Evolutionary conservation across 352 stramenopile species (phyloP).

Genomic region (Phytophthora agathidicida): DNA sequence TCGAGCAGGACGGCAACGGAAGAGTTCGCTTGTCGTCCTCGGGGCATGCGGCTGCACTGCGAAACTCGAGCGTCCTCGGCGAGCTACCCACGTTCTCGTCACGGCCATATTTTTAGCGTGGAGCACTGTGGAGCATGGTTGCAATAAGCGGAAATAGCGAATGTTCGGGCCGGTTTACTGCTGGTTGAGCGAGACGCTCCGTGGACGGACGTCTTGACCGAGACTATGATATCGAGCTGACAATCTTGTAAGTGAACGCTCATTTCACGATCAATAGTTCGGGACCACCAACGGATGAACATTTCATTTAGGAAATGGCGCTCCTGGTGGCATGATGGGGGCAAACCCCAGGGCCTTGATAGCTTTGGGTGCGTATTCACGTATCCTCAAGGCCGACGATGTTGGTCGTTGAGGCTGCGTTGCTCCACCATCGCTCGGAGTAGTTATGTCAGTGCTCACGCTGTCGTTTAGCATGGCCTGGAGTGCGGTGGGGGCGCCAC

Average conservation of each 20-base stretch:
- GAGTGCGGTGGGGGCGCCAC: slow-evolving; percentile 60
- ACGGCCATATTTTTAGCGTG: slow-evolving; percentile 33
- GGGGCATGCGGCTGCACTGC: not conserved
- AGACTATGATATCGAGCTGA: too few relatives aligned
- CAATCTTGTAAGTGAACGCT: too few relatives aligned
- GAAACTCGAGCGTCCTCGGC: slow-evolving; percentile 14
- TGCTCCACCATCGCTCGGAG: not conserved
- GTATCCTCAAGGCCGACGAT: slow-evolving; percentile 75
- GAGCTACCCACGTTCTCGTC: not conserved
- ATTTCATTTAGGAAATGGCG: not conserved
- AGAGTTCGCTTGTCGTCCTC: slow-evolving; percentile 11
- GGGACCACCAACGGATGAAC: too few relatives aligned
- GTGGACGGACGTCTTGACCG: too few relatives aligned
- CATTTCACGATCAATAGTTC: too few relatives aligned
- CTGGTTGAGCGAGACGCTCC: slow-evolving; percentile 1
- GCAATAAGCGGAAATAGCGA: slow-evolving; percentile 28
- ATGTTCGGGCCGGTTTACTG: too few relatives aligned
- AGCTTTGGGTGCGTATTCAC: slow-evolving; percentile 77
- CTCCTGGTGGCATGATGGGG: slow-evolving; percentile 31
- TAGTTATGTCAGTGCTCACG: slow-evolving; percentile 10
- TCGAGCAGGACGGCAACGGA: slow-evolving; percentile 1
- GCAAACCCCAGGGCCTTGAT: slow-evolving; percentile 75
- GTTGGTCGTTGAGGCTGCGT: slow-evolving; percentile 18
- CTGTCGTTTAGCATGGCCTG: slow-evolving; percentile 73
- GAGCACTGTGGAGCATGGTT: too few relatives aligned